Percentiles rank a stretch among this genome's conserved stretches.
Evolutionary conservation across 139 green algal species (phyloP).

Genomic region (Nannochloris sp.): DNA sequence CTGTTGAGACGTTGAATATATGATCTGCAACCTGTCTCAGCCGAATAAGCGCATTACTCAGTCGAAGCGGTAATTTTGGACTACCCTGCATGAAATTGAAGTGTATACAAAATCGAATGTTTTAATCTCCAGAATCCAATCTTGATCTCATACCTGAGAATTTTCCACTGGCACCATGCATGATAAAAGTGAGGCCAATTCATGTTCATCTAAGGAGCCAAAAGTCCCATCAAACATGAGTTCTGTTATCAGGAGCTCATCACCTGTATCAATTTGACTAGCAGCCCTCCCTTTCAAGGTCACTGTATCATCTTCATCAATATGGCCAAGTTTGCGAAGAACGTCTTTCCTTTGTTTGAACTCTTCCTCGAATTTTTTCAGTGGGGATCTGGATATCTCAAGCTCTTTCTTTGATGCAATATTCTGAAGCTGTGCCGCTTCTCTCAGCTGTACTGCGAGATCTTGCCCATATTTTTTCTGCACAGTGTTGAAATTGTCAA

Average conservation of each 20-base stretch:
- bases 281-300: constrained; percentile 56
- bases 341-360: constrained; percentile 47
- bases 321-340: constrained; percentile 73
- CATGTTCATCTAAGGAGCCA: constrained; percentile 39
- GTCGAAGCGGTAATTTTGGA: constrained; percentile 38
- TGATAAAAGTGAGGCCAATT: constrained; percentile 50
- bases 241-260: constrained; percentile 72
- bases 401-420: constrained; percentile 34
- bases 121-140: constrained; percentile 1
- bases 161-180: constrained; percentile 72
- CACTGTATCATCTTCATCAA: constrained; percentile 61
- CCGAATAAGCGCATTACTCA: constrained; percentile 32
- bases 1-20: constrained; percentile 40
- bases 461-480: neutral
- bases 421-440: constrained; percentile 14
- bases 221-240: constrained; percentile 73
- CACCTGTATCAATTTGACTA: constrained; percentile 42
- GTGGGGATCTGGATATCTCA: constrained; percentile 39
- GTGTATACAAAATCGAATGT: constrained; percentile 16
- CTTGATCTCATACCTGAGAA: constrained; percentile 29
- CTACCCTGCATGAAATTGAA: constrained; percentile 1
- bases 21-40: constrained; percentile 46
- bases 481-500: neutral
- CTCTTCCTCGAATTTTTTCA: constrained; percentile 54
- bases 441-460: neutral